Evolutionary conservation across 345 rosid genomes (phyloP).

Genomic region (Ceriops zippeliana): DNA sequence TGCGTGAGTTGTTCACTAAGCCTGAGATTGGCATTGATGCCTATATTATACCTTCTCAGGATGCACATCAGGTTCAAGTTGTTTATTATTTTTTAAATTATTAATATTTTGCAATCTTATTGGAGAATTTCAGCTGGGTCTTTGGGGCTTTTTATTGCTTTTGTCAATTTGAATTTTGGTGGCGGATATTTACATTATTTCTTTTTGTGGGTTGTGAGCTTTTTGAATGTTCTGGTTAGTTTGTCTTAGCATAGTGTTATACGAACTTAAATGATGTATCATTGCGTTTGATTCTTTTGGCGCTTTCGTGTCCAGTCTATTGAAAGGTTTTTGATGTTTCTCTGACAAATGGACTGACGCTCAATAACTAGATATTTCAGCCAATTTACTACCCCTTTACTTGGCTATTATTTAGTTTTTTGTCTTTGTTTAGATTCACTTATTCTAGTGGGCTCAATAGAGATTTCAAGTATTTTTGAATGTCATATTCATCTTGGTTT

Average conservation of each 20-base stretch:
- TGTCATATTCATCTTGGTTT: constrained; percentile 13
- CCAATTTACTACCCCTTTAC: background rate
- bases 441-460: background rate
- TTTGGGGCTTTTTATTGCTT: background rate
- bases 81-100: background rate
- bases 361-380: background rate
- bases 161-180: constrained; percentile 1
- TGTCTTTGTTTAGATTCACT: background rate
- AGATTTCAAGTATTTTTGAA: constrained; percentile 4
- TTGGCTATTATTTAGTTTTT: background rate
- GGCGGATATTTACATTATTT: background rate
- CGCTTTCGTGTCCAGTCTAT: background rate
- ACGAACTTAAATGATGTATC: background rate
- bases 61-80: constrained; percentile 79
- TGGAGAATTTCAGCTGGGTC: background rate
- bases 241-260: background rate
- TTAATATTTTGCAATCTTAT: background rate
- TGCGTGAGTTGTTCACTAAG: constrained; percentile 58
- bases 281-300: background rate
- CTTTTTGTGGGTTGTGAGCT: background rate
- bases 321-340: background rate
- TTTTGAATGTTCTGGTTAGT: background rate
- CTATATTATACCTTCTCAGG: constrained; percentile 92
- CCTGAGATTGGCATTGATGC: constrained; percentile 85
- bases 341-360: background rate